These are phyloP conservation scores for Skeletonema grethae DNA, from an alignment of 108 stramenopile species.

Conservation along the genomic window DNA sequence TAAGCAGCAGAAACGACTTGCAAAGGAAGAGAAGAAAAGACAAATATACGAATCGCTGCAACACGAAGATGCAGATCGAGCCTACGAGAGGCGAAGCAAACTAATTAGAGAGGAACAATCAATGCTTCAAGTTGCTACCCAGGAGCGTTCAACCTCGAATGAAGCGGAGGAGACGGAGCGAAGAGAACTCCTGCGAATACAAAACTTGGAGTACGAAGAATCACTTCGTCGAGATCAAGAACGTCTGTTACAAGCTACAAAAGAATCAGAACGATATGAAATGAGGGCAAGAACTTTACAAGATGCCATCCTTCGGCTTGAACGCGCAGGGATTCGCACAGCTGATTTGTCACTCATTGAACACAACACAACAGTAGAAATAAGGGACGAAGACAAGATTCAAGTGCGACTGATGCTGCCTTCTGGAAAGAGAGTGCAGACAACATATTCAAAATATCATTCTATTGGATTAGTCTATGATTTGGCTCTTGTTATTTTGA, in stretches of 20 bases:
- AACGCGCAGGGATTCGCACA: conserved; percentile 8
- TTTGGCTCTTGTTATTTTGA: conserved; percentile 32
- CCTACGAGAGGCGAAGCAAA: conserved; percentile 17
- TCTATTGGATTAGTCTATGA: conserved; percentile 37
- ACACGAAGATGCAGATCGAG: conserved; percentile 29
- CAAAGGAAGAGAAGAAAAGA: conserved; percentile 15
- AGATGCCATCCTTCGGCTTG: conserved; percentile 19
- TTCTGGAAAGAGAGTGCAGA: conserved; percentile 29
- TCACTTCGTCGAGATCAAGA: conserved; percentile 32
- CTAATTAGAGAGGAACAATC: conserved; percentile 15
- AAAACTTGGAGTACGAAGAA: conserved; percentile 36
- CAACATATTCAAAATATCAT: conserved; percentile 12
- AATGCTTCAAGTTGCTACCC: not conserved
- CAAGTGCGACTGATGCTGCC: conserved; percentile 33
- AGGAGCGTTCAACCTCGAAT: conserved; percentile 4
- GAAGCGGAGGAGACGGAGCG: conserved; percentile 38
- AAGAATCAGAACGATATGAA: conserved; percentile 4
- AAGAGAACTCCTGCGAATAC: conserved; percentile 23
- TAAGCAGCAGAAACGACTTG: conserved; percentile 9
- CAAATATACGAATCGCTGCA: conserved; percentile 6
- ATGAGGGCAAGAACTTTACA: conserved; percentile 8
- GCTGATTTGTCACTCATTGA: not conserved
- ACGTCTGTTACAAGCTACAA: conserved; percentile 9
- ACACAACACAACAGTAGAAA: not conserved
- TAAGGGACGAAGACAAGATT: not conserved